Base-by-base conservation (phyloP, 371 early-diverging fungal genomes). In the Mucor indicus region DNA sequence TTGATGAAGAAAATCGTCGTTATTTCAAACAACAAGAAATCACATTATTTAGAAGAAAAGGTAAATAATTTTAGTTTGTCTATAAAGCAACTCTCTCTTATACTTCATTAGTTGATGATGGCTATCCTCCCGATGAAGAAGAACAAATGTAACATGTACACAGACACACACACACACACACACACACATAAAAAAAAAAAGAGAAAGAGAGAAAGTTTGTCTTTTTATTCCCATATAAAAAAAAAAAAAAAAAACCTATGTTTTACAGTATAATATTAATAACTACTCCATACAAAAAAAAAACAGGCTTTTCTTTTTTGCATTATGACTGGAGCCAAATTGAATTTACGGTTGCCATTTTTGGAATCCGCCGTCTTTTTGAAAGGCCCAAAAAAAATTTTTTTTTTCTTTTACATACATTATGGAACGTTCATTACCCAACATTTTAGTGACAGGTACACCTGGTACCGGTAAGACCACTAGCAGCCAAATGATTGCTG, bases 401-500 rank as follows among this genome's bases (percentile, higher is more conserved):
- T 37, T 37, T 37, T 37, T 37, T 37, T 10, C 17, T 9, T 37
- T 19, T 37, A 4, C 16, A n/a, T 37, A 13, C 37, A 45, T 21
- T 24, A 55, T 57, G 57, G 60, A 67, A 30, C 71, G 79, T 21
- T 51, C 66, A 35, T 56, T 70, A 19, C 92, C 92, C 36, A 94
- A 92, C 64, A 92, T 99, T 45, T 83, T 99, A 29, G 87, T 99
- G 35, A 98, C 99, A 1, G 99, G 99, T 19, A 98, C 98, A 1
- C 98, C 99, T 0, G 98, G 99, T 31, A 95, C 93, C 0, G 99
- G 99, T 40, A 99, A 99, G 62, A 94, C 99, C 0, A 97, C 98
- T 1, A 84, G 92, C 2, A 75, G 87, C 10, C 90, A 91, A 71
- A 72, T 91, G 78, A 72, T 93, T 20, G 86, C 91, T 0, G 66